Conservation (phyloP, 148 eudicot species). For the Limonium bicolor region DNA sequence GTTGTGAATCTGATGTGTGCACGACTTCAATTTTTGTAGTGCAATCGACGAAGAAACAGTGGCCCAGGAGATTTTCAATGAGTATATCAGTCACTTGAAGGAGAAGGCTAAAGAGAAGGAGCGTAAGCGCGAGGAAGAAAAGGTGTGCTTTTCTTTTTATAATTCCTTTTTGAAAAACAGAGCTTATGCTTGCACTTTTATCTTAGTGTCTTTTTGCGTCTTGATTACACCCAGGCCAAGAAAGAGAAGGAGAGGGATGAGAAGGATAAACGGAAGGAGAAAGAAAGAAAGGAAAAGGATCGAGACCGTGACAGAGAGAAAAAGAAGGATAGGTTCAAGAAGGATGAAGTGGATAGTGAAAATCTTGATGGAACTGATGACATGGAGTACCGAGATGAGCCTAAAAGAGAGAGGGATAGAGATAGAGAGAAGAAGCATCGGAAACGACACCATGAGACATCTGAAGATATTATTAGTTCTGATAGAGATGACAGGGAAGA, state of each 20-base stretch:
- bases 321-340: conserved; percentile 63
- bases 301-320: conserved; percentile 63
- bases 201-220: not conserved
- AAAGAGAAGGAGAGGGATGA: conserved; percentile 78
- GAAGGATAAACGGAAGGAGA: conserved; percentile 59
- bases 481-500: conserved; percentile 88
- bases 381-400: conserved; percentile 45
- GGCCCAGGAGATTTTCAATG: conserved; percentile 64
- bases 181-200: not conserved
- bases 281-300: conserved; percentile 40
- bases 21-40: no score
- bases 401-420: conserved; percentile 57
- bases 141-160: conserved; percentile 28
- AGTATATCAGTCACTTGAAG: conserved; percentile 42
- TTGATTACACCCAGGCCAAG: conserved; percentile 36
- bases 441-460: conserved; percentile 52
- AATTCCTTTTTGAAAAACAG: not conserved
- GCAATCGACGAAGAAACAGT: conserved; percentile 63
- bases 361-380: conserved; percentile 37
- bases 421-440: conserved; percentile 66
- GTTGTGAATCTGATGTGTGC: no score
- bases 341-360: conserved; percentile 69
- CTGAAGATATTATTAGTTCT: conserved; percentile 57
- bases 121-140: conserved; percentile 89
- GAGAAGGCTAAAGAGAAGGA: conserved; percentile 94